Base-by-base conservation (phyloP, 257 asterid genomes). In the Solanum piurae region DNA sequence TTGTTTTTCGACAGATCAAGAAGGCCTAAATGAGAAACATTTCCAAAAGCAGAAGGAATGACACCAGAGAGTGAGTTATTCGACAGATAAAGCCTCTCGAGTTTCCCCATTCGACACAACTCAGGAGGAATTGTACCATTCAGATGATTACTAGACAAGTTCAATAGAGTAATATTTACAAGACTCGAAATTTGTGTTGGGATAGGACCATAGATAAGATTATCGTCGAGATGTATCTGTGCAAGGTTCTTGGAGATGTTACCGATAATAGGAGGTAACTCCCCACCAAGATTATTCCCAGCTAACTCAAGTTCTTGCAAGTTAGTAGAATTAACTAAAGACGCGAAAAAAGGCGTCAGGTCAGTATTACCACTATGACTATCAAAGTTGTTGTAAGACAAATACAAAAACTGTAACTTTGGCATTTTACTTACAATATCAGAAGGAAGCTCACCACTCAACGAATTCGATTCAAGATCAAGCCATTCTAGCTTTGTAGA, bases 241-340 rank as follows among this genome's bases (percentile, higher is more conserved):
- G 88, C 91, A 49, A 96, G 93, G 8, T 86, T 88, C 42, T 88
- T 82, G 5, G 97, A 92, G 91, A 96, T 94, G 37, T 91, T 21
- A 73, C 95, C 98, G 20, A 96, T 94, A 88, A 91, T 89, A 91
- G 98, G 87, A 90, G 99, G 97, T 87, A 96, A 69, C 86, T 90
- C 95, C 86, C 99, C 98, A 23, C 94, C 94, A 55, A 96, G 92
- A 85, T 71, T 86, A 83, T 93, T 95, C 58, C 97, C 98, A 7
- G 97, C 93, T 88, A 95, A 88, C 37, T 94, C 95, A 12, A 96
- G 92, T 89, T 95, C 99, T 91, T 93, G 89, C 92, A 96, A 90
- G 91, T 92, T 87, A 12, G 98, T 89, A 9, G 92, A 88, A 31
- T 94, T 92, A 29, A 86, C 86, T 77, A 95, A 85, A 42, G 98